These are phyloP conservation scores for Linum lewisii DNA, from an alignment of 345 rosid species.

Conservation along the genomic window DNA sequence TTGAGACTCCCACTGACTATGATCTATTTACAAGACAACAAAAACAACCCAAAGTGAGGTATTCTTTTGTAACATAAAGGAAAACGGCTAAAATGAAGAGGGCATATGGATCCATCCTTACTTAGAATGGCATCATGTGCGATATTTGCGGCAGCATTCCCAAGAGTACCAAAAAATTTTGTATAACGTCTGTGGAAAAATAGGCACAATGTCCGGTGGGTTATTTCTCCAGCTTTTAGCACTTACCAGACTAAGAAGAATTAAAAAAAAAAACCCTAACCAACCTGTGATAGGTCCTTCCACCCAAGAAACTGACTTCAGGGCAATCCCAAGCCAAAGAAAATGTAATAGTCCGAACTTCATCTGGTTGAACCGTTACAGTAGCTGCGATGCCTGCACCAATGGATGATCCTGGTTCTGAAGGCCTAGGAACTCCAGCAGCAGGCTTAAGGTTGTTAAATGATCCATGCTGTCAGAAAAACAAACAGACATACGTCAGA, in stretches of 20 bases:
- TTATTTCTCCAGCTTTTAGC: neutral
- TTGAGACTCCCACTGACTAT: conserved; percentile 67
- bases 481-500: neutral
- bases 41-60: neutral
- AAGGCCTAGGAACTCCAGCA: conserved; percentile 33
- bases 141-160: conserved; percentile 70
- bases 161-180: conserved; percentile 64
- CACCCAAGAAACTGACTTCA: conserved; percentile 50
- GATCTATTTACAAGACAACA: conserved; percentile 35
- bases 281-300: conserved; percentile 68
- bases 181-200: conserved; percentile 57
- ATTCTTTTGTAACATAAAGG: neutral
- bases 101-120: conserved; percentile 12
- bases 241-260: neutral
- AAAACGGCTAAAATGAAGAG: neutral
- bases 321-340: conserved; percentile 96
- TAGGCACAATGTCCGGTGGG: neutral
- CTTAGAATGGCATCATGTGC: conserved; percentile 80
- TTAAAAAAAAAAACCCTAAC: neutral
- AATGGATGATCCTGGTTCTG: conserved; percentile 70
- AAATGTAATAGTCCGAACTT: conserved; percentile 49
- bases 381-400: conserved; percentile 95
- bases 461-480: conserved; percentile 49
- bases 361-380: conserved; percentile 43
- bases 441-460: conserved; percentile 43